Evolutionary conservation across 73 alveolate genomes (phyloP).

Genomic region (Paramecium biaurelia): DNA sequence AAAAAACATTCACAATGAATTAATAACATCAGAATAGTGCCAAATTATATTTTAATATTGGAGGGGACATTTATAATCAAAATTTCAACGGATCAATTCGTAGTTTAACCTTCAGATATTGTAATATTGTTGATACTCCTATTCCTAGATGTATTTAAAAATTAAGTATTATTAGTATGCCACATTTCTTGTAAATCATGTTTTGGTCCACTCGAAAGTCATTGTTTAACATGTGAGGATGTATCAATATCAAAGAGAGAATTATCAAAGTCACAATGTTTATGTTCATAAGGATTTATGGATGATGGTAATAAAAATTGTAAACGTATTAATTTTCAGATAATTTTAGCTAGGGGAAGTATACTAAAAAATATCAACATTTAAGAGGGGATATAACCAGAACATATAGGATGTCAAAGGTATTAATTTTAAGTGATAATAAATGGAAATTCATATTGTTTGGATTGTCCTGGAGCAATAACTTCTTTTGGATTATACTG

Average conservation of each 20-base stretch:
- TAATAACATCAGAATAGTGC: background rate
- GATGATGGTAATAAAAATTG: background rate
- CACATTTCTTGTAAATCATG: background rate
- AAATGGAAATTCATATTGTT: background rate
- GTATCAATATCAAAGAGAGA: background rate
- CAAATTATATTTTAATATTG: background rate
- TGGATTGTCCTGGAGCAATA: background rate
- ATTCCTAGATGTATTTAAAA: background rate
- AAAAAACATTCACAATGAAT: background rate
- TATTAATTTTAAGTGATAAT: background rate
- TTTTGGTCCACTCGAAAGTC: background rate
- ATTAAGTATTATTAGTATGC: background rate
- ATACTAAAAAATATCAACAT: no score
- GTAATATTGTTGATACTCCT: background rate
- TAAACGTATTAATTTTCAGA: background rate
- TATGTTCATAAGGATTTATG: background rate
- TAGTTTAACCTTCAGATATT: background rate
- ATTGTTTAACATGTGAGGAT: background rate
- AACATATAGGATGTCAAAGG: background rate
- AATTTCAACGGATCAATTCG: background rate
- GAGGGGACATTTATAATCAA: background rate
- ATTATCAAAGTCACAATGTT: background rate
- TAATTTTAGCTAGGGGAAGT: background rate
- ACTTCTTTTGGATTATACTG: background rate
- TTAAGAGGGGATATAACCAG: background rate